phyloP scores from a whole-genome alignment of 1,284 basidiomycete species.

The Boletellus sp. region DNA sequence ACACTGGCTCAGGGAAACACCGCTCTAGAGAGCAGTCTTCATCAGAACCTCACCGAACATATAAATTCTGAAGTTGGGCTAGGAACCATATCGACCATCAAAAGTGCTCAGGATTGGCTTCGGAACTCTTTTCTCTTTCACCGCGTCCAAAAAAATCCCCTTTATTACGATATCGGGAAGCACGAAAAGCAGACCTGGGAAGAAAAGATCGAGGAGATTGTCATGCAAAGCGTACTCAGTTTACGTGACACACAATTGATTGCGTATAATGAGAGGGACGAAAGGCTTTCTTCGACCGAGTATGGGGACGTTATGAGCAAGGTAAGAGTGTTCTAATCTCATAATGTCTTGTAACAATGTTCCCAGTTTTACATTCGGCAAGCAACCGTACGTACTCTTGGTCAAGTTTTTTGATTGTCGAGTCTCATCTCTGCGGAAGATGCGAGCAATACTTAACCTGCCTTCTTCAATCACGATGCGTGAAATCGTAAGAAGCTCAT shows the following conservation, averaged over 20 bases:
- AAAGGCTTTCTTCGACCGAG: conserved; percentile 56
- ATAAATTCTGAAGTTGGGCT: conserved; percentile 91
- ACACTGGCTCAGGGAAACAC: conserved; percentile 64
- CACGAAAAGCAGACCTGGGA: conserved; percentile 62
- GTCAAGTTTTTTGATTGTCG: not conserved
- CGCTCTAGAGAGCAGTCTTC: conserved; percentile 80
- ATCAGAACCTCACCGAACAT: conserved; percentile 82
- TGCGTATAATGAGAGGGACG: conserved; percentile 36
- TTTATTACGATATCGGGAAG: conserved; percentile 67
- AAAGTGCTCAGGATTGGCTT: conserved; percentile 77
- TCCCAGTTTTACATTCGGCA: conserved; percentile 69
- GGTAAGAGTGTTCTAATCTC: conserved; percentile 37
- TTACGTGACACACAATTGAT: conserved; percentile 63
- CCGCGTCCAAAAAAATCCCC: conserved; percentile 79
- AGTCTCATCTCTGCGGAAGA: conserved; percentile 41
- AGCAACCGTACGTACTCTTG: conserved; percentile 47
- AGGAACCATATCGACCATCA: conserved; percentile 68
- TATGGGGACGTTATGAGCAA: conserved; percentile 85
- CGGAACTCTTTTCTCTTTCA: conserved; percentile 79
- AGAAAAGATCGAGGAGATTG: conserved; percentile 66
- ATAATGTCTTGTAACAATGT: conserved; percentile 2
- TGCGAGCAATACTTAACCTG: conserved; percentile 62
- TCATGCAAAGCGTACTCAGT: conserved; percentile 59
- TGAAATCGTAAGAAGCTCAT: conserved; percentile 53
- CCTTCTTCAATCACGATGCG: conserved; percentile 51